Percentiles rank a stretch among this genome's conserved stretches.
These are phyloP conservation scores for Cyberlindnera petersonii DNA, from an alignment of 805 yeast species.

Conservation along the genomic window DNA sequence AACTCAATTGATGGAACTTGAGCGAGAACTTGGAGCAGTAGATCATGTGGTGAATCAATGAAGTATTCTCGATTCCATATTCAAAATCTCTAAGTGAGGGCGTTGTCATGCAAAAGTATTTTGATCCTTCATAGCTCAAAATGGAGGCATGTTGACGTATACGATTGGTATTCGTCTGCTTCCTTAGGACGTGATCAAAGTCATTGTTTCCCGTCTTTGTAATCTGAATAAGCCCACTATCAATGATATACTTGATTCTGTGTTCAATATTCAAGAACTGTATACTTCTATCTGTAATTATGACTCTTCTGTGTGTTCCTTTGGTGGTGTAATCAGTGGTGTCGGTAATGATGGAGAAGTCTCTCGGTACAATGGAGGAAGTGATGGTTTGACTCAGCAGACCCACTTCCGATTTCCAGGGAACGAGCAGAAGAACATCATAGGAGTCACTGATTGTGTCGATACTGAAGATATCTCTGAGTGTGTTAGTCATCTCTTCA, in stretches of 20 bases:
- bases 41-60: slow-evolving; percentile 6
- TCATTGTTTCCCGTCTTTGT: slow-evolving; percentile 8
- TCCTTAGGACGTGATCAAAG: neutral
- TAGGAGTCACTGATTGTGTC: slow-evolving; percentile 6
- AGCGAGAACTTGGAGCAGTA: neutral
- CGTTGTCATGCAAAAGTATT: slow-evolving; percentile 9
- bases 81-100: slow-evolving; percentile 1
- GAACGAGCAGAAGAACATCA: slow-evolving; percentile 11
- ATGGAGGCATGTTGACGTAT: slow-evolving; percentile 5
- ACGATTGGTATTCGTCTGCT: slow-evolving; percentile 1
- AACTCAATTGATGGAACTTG: slow-evolving; percentile 2
- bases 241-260: slow-evolving; percentile 16
- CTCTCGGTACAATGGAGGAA: neutral
- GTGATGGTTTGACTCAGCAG: neutral
- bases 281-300: neutral
- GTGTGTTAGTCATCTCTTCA: slow-evolving; percentile 3
- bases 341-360: slow-evolving; percentile 11
- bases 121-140: slow-evolving; percentile 7
- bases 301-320: slow-evolving; percentile 7
- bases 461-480: neutral
- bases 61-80: slow-evolving; percentile 1
- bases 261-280: slow-evolving; percentile 2
- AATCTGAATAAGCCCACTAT: slow-evolving; percentile 6
- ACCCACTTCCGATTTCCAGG: slow-evolving; percentile 1
- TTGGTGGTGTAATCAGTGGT: slow-evolving; percentile 1